These are phyloP conservation scores for Styphnolobium japonicum DNA, from an alignment of 306 rosid genomes.

Conservation along the genomic window DNA sequence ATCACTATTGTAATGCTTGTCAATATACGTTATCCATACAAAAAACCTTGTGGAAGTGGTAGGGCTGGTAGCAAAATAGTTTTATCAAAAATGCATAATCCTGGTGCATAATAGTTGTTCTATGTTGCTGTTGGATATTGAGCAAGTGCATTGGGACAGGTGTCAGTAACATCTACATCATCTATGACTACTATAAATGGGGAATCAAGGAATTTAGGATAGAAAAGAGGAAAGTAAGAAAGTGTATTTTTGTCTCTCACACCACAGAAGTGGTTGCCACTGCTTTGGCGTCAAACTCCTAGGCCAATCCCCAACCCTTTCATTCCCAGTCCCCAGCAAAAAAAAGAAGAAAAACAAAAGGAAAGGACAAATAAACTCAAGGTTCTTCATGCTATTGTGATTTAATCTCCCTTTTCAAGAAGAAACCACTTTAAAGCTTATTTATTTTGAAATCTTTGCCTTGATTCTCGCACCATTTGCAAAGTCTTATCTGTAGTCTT, in stretches of 20 bases:
- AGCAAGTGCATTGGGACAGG: not conserved
- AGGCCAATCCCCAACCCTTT: not conserved
- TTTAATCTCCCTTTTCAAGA: not conserved
- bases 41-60: not conserved
- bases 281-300: not conserved
- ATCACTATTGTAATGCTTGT: not conserved
- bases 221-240: not conserved
- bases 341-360: not conserved
- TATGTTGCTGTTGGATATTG: constrained; percentile 1
- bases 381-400: not conserved
- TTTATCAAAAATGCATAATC: not conserved
- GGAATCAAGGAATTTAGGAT: not conserved
- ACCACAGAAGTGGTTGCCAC: not conserved
- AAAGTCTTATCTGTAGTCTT: not conserved
- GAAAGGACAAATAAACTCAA: not conserved
- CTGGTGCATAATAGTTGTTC: not conserved
- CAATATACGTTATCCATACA: not conserved
- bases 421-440: not conserved
- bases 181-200: not conserved
- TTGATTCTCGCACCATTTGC: not conserved
- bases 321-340: not conserved
- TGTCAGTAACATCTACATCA: not conserved
- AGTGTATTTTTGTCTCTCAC: not conserved
- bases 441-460: not conserved
- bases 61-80: constrained; percentile 1